Base-by-base conservation (phyloP, 495 filamentous ascomycete genomes). In the Bryoglossum gracile region DNA sequence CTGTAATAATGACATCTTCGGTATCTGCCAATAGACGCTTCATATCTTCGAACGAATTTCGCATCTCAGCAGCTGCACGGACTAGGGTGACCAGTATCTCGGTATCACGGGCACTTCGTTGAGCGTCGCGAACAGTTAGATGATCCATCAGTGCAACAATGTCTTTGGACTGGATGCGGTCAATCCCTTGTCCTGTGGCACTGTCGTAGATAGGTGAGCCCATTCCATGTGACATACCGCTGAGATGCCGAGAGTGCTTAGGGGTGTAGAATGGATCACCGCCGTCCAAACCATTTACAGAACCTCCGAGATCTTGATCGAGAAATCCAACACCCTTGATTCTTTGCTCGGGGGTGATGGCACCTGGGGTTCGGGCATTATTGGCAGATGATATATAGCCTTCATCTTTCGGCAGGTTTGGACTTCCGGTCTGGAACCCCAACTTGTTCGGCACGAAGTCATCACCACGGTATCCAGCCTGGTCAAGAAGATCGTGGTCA, bases 131-230 rank as follows among this genome's bases (percentile, higher is more conserved):
- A 53, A 96, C 94, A 61, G 92, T 97, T 51, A 98, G 83, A 64
- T 94, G 92, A 61, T 99, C 90, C 92, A 99, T 97, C 21, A 99
- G 70, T 33, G 92, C 89, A 54, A 97, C 83, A 57, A 99, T 94
- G 62, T 99, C 94, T 67, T 95, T 91, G 4, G 88, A 95, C 64
- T 99, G 83, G 48, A 99, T 99, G 32, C 82, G 75, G 52, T 97
- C 90, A 51, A 95, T 86, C 25, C 90, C 91, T 41, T 75, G 79
- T 22, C 94, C 92, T 4, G 87, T 95, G 17, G 91, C 77, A 51
- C 87, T 82, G 62, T 97, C 92, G 59, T 96, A 97, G 14, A 96
- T 67, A 4, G 89, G 90, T 8, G 87, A 91, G 26, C 76, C 80
- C 80, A 89, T 85, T 13, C 85, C 86, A 56, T 95, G 89, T 13